Base-by-base conservation (phyloP, 2,329 filamentous ascomycete species). In the Epichloe sp. region DNA sequence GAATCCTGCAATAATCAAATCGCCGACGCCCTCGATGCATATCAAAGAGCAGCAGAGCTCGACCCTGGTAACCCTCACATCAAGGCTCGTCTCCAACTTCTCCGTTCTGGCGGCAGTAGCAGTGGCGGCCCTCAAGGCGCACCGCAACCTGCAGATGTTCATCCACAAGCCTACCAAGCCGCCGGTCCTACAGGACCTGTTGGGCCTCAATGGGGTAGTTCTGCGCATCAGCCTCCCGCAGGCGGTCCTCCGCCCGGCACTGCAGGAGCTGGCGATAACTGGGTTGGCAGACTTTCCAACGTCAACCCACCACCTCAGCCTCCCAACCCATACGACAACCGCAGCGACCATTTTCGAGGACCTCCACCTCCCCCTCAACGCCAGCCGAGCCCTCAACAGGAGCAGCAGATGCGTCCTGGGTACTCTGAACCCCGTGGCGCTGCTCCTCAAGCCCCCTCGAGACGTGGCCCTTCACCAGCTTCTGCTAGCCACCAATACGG, bases 1-100 rank as follows among this genome's bases (percentile, higher is more conserved):
- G 93, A 98, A 68, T 95, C 89, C 26, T 98, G 93, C 70, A 97
- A 98, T 76, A 97, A 97, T 71, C 93, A 98, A 70, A 95, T 95
- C 53, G 88, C 83, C 49, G 93, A 98, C 73, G 93, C 93, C 1
- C 77, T 97, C 44, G 93, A 98, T 67, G 93, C 93, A 5, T 98
- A 97, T 66, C 86, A 91, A 62, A 82, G 93, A 58, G 93, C 93
- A 41, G 90, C 90, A 37, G 93, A 98, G 66, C 80, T 98, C 57
- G 93, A 98, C 64, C 91, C 93, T 0, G 76, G 75, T 55, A 97
- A 98, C 64, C 86, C 88, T 40, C 91, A 97, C 67, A 97, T 98
- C 75, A 97, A 97, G 69, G 89, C 90, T 52, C 83, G 93, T 55
- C 76, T 98, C 55, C 87, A 95, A 64, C 76, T 98, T 45, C 79